A percentile compares a stretch with the other conserved stretches of the same genome.
Evolutionary conservation across 176 grass and related monocot genomes (phyloP).

Genomic region (Zizania latifolia): DNA sequence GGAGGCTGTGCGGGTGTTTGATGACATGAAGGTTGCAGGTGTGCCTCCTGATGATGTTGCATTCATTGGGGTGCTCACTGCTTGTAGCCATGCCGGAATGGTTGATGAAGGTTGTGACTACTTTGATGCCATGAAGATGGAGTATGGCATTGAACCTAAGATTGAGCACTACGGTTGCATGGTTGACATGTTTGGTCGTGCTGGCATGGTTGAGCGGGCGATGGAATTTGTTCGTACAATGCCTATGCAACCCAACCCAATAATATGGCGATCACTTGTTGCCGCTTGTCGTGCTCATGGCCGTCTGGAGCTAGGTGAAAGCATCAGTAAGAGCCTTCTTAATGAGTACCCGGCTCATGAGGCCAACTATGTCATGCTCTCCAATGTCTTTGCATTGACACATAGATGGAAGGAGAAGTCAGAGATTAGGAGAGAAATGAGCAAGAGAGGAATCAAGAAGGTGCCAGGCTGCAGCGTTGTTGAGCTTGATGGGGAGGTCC

Average conservation of each 20-base stretch:
- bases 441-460: slow-evolving; percentile 55
- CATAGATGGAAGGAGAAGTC: slow-evolving; percentile 54
- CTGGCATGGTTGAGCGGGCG: slow-evolving; percentile 48
- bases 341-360: slow-evolving; percentile 40
- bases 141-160: slow-evolving; percentile 52
- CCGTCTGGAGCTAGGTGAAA: slow-evolving; percentile 41
- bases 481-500: slow-evolving; percentile 61
- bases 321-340: slow-evolving; percentile 46
- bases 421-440: slow-evolving; percentile 57
- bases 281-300: slow-evolving; percentile 61
- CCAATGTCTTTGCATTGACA: slow-evolving; percentile 53
- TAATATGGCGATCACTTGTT: slow-evolving; percentile 58
- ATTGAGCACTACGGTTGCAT: slow-evolving; percentile 75
- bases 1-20: slow-evolving; percentile 46
- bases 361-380: slow-evolving; percentile 63
- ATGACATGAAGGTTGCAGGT: slow-evolving; percentile 37
- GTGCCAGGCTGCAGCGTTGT: slow-evolving; percentile 60
- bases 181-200: slow-evolving; percentile 64
- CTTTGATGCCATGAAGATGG: slow-evolving; percentile 49
- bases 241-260: slow-evolving; percentile 55
- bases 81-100: slow-evolving; percentile 57
- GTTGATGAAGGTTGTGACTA: slow-evolving; percentile 49
- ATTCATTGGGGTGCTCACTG: slow-evolving; percentile 67
- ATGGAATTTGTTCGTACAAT: slow-evolving; percentile 50
- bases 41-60: slow-evolving; percentile 53